These are phyloP conservation scores for Simplicillium sp. DNA, from an alignment of 2,329 filamentous ascomycete genomes.

Conservation along the genomic window DNA sequence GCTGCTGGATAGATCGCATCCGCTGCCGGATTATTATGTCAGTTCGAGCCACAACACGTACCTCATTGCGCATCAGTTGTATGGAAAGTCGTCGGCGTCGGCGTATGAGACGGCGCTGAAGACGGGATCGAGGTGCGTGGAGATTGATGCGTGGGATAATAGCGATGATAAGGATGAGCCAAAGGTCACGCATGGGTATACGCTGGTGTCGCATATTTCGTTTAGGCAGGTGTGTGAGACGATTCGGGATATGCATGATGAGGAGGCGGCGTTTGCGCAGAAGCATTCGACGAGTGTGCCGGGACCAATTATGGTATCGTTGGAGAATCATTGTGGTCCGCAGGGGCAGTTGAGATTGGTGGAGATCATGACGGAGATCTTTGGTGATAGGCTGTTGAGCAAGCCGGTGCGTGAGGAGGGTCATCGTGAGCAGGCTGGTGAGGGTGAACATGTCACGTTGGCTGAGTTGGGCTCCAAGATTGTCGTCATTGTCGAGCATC, in stretches of 20 bases:
- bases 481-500: conserved; percentile 59
- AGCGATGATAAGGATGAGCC: conserved; percentile 51
- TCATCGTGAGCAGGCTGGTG: conserved; percentile 41
- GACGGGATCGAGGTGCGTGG: conserved; percentile 59
- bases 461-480: conserved; percentile 53
- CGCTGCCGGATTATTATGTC: conserved; percentile 62
- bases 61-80: conserved; percentile 60
- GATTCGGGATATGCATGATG: conserved; percentile 52
- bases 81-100: conserved; percentile 49
- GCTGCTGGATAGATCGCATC: conserved; percentile 46
- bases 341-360: conserved; percentile 52
- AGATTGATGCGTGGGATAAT: conserved; percentile 67
- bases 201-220: conserved; percentile 54
- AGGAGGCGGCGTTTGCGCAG: conserved; percentile 36
- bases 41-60: conserved; percentile 69
- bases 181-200: conserved; percentile 63
- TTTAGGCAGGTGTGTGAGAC: conserved; percentile 58
- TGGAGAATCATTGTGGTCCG: conserved; percentile 57
- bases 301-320: conserved; percentile 53
- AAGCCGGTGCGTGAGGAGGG: conserved; percentile 47
- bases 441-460: conserved; percentile 44
- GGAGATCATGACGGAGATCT: conserved; percentile 56
- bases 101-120: conserved; percentile 55
- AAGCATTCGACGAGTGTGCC: conserved; percentile 26
- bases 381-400: conserved; percentile 49